Evolutionary conservation across 768 basidiomycete species (phyloP).

Genomic region (Boletus sp.): DNA sequence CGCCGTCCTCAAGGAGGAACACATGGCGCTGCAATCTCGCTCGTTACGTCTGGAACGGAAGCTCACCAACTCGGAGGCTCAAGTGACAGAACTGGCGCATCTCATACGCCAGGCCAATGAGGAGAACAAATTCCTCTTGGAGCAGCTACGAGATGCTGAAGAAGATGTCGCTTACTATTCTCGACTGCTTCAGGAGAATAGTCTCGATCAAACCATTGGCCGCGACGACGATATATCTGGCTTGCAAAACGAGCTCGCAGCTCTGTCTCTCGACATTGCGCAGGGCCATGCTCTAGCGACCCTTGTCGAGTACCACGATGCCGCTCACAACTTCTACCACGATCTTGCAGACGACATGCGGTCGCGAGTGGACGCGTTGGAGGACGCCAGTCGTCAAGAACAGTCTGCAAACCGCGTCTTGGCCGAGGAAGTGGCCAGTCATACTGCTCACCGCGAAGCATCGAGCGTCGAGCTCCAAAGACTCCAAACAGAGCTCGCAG

Average conservation of each 20-base stretch:
- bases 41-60: slow-evolving; percentile 62
- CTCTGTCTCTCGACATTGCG: slow-evolving; percentile 17
- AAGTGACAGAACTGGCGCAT: slow-evolving; percentile 62
- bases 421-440: slow-evolving; percentile 38
- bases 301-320: slow-evolving; percentile 17
- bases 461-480: slow-evolving; percentile 42
- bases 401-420: slow-evolving; percentile 18
- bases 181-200: slow-evolving; percentile 9
- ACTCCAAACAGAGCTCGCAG: slow-evolving; percentile 37
- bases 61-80: slow-evolving; percentile 63
- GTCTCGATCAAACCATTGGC: neutral
- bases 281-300: slow-evolving; percentile 7
- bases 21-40: slow-evolving; percentile 40
- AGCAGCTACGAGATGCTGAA: slow-evolving; percentile 17
- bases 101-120: slow-evolving; percentile 59
- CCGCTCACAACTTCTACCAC: slow-evolving; percentile 38
- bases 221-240: neutral
- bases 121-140: slow-evolving; percentile 44
- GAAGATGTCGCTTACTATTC: slow-evolving; percentile 18
- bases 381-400: slow-evolving; percentile 14
- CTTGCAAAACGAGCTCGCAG: slow-evolving; percentile 21
- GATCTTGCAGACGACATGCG: slow-evolving; percentile 37
- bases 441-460: slow-evolving; percentile 41
- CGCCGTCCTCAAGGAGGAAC: slow-evolving; percentile 40
- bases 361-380: slow-evolving; percentile 7